Conservation (phyloP, 495 filamentous ascomycete species). For the Xanthoparmelia taractica region DNA sequence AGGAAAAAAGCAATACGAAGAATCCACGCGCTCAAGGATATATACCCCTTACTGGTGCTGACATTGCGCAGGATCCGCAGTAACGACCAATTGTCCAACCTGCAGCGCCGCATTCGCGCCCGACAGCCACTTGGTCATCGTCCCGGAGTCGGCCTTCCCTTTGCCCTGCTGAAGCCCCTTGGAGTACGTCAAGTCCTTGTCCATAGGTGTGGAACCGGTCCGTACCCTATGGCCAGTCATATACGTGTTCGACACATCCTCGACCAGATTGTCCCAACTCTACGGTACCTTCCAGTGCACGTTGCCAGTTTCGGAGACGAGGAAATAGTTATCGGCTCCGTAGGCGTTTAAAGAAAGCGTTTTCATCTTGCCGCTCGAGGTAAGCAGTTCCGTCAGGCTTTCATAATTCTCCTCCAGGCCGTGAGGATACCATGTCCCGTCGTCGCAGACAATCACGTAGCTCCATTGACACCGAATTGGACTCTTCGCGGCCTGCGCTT, state of each 20-base stretch:
- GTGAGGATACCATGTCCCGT: neutral
- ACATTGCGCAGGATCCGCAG: neutral
- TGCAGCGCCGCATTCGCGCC: neutral
- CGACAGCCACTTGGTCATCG: neutral
- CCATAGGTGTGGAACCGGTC: neutral
- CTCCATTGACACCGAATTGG: neutral
- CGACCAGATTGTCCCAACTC: neutral
- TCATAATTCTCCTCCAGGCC: neutral
- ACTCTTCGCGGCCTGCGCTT: neutral
- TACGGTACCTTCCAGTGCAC: neutral
- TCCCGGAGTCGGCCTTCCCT: neutral
- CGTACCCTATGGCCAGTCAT: neutral
- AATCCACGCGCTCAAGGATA: too few relatives aligned
- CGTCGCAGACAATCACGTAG: neutral
- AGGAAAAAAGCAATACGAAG: too few relatives aligned
- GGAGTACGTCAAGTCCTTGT: neutral
- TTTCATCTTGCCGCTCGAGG: neutral
- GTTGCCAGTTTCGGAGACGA: neutral
- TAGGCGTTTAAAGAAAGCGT: neutral
- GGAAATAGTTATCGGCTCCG: neutral
- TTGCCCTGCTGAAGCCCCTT: neutral
- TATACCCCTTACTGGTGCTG: neutral
- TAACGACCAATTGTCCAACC: neutral
- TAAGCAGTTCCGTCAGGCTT: neutral
- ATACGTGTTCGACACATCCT: slow-evolving; percentile 1